Evolutionary conservation across 345 rosid species (phyloP), one percentile per base, ranked within the genome.

Genomic region (Abelmoschus esculentus): DNA sequence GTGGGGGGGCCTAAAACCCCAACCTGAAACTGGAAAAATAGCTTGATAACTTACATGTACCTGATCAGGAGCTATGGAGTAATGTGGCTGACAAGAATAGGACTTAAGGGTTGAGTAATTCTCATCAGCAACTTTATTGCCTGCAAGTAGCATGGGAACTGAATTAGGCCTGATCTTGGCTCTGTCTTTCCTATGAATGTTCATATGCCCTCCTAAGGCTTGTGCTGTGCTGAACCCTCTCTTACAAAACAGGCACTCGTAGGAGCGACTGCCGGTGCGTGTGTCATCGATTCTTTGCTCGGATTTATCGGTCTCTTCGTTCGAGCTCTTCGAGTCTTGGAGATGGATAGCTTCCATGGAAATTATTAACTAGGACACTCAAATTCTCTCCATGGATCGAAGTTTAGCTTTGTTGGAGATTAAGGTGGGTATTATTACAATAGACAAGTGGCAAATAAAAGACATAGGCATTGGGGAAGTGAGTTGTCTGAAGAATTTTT

Each of bases 131-230:
- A 28, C 67, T 76, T 84, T 19, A 22, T 54, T 81, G 68, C 66
- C 47, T 57, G 82, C 69, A 52, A 62, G 12, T 18, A 53, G 15
- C 0, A 72, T 67, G 57, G 82, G 69, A 55, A 63, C 38, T 2
- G 64, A 46, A 61, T 42, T 79, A 58, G 77, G 72, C 72, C 86
- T 81, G 66, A 70, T 65, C 72, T 85, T 88, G 66, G 85, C 85
- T 71, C 93, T 83, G 72, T 90, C 96, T 76, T 85, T 86, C 70
- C 98, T 81, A 79, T 92, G 98, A 69, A 92, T 89, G 74, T 92
- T 92, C 98, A 92, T 92, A 78, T 92, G 98, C 18, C 98, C 98
- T 0, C 98, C 98, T 71, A 92, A 77, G 58, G 98, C 98, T 69
- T 92, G 98, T 31, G 98, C 98, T 79, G 87, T 92, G 57, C 91